A percentile compares a stretch with the other conserved stretches of the same genome.
These are phyloP conservation scores for Cladophialophora bantiana DNA, from an alignment of 2,329 filamentous ascomycete genomes.

Conservation along the genomic window DNA sequence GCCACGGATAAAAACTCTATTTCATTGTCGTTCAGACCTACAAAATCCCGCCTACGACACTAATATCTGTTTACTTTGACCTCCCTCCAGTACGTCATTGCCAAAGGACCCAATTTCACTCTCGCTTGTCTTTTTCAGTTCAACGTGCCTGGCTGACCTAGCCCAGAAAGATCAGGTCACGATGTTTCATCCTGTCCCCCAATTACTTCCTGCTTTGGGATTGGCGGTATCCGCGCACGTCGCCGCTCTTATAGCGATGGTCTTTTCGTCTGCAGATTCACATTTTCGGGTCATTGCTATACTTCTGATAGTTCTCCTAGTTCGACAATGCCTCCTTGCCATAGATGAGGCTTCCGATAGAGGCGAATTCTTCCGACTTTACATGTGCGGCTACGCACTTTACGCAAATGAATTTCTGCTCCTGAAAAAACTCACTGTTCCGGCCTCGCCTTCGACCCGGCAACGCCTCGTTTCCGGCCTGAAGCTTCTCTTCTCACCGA, in stretches of 20 bases:
- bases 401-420: not conserved
- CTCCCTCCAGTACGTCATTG: not conserved
- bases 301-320: not conserved
- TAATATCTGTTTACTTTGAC: constrained; percentile 2
- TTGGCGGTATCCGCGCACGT: not conserved
- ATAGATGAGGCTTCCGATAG: not conserved
- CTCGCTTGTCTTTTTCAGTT: not conserved
- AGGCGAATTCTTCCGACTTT: not conserved
- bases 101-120: not conserved
- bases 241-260: not conserved
- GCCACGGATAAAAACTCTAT: not conserved
- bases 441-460: not conserved
- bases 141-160: not conserved
- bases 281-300: not conserved
- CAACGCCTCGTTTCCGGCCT: not conserved
- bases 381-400: not conserved
- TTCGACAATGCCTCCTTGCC: not conserved
- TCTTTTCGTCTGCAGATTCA: not conserved
- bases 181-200: not conserved
- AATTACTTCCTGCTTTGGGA: not conserved
- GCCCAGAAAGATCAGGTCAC: not conserved
- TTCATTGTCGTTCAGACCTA: not conserved
- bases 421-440: not conserved
- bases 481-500: not conserved
- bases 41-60: not conserved